These are phyloP conservation scores for Elsinoe ampelina DNA, from an alignment of 2,329 filamentous ascomycete genomes.

Conservation along the genomic window DNA sequence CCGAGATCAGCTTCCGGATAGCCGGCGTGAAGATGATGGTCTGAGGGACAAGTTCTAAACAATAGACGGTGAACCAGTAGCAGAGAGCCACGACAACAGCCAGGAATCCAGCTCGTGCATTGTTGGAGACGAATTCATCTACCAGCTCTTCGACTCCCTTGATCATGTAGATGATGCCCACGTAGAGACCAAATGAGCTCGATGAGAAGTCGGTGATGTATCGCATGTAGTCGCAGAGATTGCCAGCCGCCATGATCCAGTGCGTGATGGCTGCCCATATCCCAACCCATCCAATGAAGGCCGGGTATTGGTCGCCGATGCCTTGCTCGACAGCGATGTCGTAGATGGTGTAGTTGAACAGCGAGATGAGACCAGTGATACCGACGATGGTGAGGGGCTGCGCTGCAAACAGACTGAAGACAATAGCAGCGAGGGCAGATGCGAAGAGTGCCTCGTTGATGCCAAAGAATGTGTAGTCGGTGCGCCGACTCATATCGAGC, in stretches of 20 bases:
- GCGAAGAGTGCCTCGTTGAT: slow-evolving; percentile 49
- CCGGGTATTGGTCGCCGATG: slow-evolving; percentile 39
- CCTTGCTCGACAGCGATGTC: slow-evolving; percentile 45
- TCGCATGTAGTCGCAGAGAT: slow-evolving; percentile 49
- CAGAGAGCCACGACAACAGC: slow-evolving; percentile 43
- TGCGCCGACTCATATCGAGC: slow-evolving; percentile 49
- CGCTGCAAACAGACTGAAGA: slow-evolving; percentile 44
- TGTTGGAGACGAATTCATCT: slow-evolving; percentile 39
- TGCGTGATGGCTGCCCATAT: slow-evolving; percentile 52
- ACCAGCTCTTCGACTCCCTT: slow-evolving; percentile 50
- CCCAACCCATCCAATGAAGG: slow-evolving; percentile 47
- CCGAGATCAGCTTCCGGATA: slow-evolving; percentile 40
- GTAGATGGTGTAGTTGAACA: slow-evolving; percentile 53
- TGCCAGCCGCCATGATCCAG: slow-evolving; percentile 45
- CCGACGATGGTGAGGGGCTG: slow-evolving; percentile 51
- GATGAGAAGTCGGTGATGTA: slow-evolving; percentile 50
- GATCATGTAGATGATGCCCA: slow-evolving; percentile 48
- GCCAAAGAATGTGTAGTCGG: slow-evolving; percentile 43
- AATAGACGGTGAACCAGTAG: slow-evolving; percentile 44
- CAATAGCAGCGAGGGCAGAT: slow-evolving; percentile 46
- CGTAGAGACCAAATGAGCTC: slow-evolving; percentile 46
- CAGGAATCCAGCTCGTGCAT: slow-evolving; percentile 36
- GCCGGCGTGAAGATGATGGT: slow-evolving; percentile 37
- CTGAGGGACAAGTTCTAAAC: slow-evolving; percentile 40
- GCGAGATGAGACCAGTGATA: slow-evolving; percentile 45